A percentile compares a stretch with the other conserved stretches of the same genome.
phyloP scores from a whole-genome alignment of 306 rosid species.

The Cucumis cinereus region DNA sequence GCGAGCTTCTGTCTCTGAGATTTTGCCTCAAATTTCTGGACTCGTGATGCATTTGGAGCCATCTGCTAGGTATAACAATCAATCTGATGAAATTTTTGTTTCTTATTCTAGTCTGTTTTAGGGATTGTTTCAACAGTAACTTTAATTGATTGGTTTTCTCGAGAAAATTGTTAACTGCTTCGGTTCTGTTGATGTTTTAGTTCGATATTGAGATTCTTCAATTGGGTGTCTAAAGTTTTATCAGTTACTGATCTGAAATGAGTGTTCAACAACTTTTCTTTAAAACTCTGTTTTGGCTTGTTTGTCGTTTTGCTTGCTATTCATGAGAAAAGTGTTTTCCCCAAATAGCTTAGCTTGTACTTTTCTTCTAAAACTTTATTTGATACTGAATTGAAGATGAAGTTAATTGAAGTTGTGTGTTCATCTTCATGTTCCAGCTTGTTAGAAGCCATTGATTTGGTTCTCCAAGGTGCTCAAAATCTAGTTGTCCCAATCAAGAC shows the following conservation, averaged over 20 bases:
- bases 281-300: not conserved
- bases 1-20: slow-evolving; percentile 39
- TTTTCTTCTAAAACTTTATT: not conserved
- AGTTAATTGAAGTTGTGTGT: slow-evolving; percentile 2
- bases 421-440: slow-evolving; percentile 31
- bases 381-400: not conserved
- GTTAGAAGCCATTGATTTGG: slow-evolving; percentile 72
- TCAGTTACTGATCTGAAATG: not conserved
- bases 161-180: not conserved
- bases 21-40: slow-evolving; percentile 29
- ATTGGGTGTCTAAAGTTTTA: not conserved
- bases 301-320: not conserved
- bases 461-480: slow-evolving; percentile 80
- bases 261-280: not conserved
- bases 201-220: not conserved
- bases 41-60: slow-evolving; percentile 55
- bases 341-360: not conserved
- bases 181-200: not conserved
- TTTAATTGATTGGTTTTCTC: not conserved
- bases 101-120: not conserved
- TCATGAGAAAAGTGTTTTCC: not conserved
- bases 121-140: not conserved
- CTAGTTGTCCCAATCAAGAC: slow-evolving; percentile 58
- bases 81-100: not conserved
- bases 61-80: slow-evolving; percentile 47